Percentiles rank a stretch among this genome's conserved stretches.
These are phyloP conservation scores for Paecilomyces variotii DNA, from an alignment of 2,329 filamentous ascomycete genomes.

Conservation along the genomic window DNA sequence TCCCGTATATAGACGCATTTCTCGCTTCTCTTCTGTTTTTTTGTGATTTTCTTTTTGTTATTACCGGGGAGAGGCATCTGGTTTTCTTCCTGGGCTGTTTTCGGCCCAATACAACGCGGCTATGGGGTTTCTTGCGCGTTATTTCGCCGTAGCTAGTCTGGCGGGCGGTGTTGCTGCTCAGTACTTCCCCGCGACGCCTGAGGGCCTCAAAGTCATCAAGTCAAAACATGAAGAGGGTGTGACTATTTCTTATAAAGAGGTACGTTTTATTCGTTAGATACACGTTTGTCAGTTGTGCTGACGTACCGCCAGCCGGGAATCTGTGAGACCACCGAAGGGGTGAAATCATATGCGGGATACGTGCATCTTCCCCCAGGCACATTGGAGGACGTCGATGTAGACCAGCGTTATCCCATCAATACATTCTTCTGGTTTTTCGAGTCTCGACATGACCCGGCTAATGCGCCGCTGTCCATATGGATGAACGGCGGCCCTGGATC, in stretches of 20 bases:
- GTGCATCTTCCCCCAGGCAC: slow-evolving; percentile 47
- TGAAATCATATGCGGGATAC: slow-evolving; percentile 53
- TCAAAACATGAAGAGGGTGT: slow-evolving; percentile 38
- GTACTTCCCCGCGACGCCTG: slow-evolving; percentile 35
- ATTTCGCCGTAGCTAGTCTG: slow-evolving; percentile 5
- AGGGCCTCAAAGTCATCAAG: slow-evolving; percentile 33
- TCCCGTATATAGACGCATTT: neutral
- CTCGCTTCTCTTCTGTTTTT: neutral
- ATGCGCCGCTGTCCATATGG: slow-evolving; percentile 38
- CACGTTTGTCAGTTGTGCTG: neutral
- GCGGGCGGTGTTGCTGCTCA: slow-evolving; percentile 17
- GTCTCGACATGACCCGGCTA: slow-evolving; percentile 36
- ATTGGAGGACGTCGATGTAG: slow-evolving; percentile 28
- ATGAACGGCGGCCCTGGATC: slow-evolving; percentile 43
- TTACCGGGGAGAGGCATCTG: neutral
- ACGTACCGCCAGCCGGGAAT: slow-evolving; percentile 31
- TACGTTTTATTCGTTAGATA: slow-evolving; percentile 10
- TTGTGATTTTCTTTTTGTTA: neutral
- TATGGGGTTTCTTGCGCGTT: slow-evolving; percentile 3
- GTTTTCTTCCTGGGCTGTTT: neutral
- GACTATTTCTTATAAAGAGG: slow-evolving; percentile 41
- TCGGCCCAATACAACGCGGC: neutral
- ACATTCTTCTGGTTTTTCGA: slow-evolving; percentile 62
- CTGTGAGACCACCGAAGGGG: slow-evolving; percentile 50
- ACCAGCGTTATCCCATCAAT: slow-evolving; percentile 51